Conservation (phyloP, 345 rosid species). For the Ceriops tagal region DNA sequence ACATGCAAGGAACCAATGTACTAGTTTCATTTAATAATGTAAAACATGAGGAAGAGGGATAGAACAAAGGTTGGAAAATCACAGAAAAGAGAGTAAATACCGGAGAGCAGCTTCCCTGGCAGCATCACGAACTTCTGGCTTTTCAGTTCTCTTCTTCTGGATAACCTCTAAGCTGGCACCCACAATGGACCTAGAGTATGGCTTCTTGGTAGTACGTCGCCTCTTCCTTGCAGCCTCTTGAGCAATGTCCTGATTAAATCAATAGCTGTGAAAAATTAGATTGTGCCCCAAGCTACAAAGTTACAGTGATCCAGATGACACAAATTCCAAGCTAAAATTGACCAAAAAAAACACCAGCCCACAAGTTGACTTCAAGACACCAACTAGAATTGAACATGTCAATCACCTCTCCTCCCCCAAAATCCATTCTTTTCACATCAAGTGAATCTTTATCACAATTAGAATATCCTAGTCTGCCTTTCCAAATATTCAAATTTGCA, state of each 20-base stretch:
- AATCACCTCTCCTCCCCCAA: too few relatives aligned
- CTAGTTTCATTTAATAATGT: background rate
- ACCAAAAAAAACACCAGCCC: too few relatives aligned
- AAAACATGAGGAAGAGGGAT: background rate
- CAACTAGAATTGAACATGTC: too few relatives aligned
- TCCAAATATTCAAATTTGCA: too few relatives aligned
- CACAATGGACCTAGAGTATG: constrained; percentile 33
- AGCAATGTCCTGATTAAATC: constrained; percentile 21
- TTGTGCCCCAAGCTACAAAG: too few relatives aligned
- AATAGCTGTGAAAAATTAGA: background rate
- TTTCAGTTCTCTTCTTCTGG: constrained; percentile 36
- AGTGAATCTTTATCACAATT: too few relatives aligned
- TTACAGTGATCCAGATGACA: too few relatives aligned
- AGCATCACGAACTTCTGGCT: constrained; percentile 38
- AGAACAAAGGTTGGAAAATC: background rate
- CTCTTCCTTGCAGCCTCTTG: constrained; percentile 36
- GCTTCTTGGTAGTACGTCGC: constrained; percentile 34
- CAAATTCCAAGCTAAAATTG: too few relatives aligned
- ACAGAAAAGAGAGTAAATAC: constrained; percentile 10
- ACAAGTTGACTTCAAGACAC: too few relatives aligned
- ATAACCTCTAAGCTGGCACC: constrained; percentile 37
- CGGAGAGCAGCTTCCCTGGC: constrained; percentile 38
- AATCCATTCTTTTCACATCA: too few relatives aligned
- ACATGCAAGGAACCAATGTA: background rate
- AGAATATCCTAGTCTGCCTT: too few relatives aligned